Evolutionary conservation across 2,329 filamentous ascomycete genomes (phyloP).

Genomic region (Trichothecium roseum): DNA sequence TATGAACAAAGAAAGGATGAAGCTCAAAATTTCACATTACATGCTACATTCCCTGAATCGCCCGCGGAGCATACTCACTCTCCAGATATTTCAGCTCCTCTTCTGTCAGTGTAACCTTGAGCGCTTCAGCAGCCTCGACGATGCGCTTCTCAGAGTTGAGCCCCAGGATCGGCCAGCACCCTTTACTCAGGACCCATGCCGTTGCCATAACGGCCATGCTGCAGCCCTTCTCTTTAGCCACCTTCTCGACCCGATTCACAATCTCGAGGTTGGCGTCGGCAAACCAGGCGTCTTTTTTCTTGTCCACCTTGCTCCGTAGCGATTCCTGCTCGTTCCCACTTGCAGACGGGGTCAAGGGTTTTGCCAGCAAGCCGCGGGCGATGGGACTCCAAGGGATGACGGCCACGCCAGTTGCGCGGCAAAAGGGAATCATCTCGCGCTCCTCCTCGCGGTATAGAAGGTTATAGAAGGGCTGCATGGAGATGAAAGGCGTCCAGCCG

Average conservation of each 20-base stretch:
- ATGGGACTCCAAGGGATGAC: conserved; percentile 23
- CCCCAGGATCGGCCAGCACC: conserved; percentile 50
- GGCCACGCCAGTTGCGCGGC: conserved; percentile 21
- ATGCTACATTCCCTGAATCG: conserved; percentile 20
- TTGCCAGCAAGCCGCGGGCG: conserved; percentile 19
- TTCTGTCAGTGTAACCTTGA: conserved; percentile 36
- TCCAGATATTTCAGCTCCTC: conserved; percentile 54
- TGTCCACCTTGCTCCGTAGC: conserved; percentile 7
- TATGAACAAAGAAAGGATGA: no score
- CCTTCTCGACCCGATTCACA: conserved; percentile 32
- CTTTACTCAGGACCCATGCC: conserved; percentile 48
- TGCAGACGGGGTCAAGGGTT: conserved; percentile 9
- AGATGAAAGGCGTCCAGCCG: conserved; percentile 18
- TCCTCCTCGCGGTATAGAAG: conserved; percentile 51
- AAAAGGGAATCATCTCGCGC: conserved; percentile 28
- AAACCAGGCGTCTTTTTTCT: conserved; percentile 13
- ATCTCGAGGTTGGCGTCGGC: conserved; percentile 17
- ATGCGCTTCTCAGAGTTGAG: conserved; percentile 49
- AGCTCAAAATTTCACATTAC: conserved; percentile 1
- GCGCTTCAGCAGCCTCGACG: conserved; percentile 44
- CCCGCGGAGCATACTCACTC: conserved; percentile 48
- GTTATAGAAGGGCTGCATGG: conserved; percentile 50
- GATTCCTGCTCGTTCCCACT: conserved; percentile 8
- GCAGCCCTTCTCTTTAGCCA: conserved; percentile 45
- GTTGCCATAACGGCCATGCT: conserved; percentile 56